Evolutionary conservation across 768 basidiomycete genomes (phyloP), one percentile per base, ranked within the genome.

Genomic region (Tylopilus sp.): DNA sequence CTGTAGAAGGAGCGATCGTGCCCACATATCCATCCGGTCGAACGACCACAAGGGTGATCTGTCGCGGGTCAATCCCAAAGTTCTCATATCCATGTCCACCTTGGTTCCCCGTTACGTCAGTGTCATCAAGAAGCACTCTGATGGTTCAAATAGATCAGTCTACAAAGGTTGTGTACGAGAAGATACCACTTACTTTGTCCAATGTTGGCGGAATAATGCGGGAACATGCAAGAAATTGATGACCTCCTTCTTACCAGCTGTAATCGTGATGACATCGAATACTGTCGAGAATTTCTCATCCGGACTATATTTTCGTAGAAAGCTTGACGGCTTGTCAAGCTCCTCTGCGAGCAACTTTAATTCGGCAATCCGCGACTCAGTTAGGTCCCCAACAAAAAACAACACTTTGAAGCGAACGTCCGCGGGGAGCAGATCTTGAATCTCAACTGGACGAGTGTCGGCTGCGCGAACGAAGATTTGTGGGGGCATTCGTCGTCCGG

Each of bases 1-100:
- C 31, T 16, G 31, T 11, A 31, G 64, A 58, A 14, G 69, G 64
- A 19, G 58, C 63, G 28, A 76, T 54, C 43, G 63, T 61, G 9
- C 74, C 74, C 5, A 75, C 65, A 51, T 74, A 75, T 37, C 74
- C 72, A 53, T 76, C 74, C 7, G 74, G 73, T 9, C 74, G 69
- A 38, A 75, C 58, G 11, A 75, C 58, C 26, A 72, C 71, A 17
- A 76, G 48, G 26, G 72, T 67, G 7, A 71, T 63, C 28, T 57
- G 57, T 7, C 50, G 36, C 5, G 59, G 50, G 30, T 58, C 57
- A 33, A 76, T 67, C 0, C 74, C 74, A 34, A 68, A 75, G 19
- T 17, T 60, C 42, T 63, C 56, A 52, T 76, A 75, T 4, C 54
- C 72, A n/a, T 55, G 54, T 10, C 73, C 72, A 14, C 72, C 74